Base-by-base conservation (phyloP, 2,329 filamentous ascomycete genomes). In the Cyanodermella asteris region DNA sequence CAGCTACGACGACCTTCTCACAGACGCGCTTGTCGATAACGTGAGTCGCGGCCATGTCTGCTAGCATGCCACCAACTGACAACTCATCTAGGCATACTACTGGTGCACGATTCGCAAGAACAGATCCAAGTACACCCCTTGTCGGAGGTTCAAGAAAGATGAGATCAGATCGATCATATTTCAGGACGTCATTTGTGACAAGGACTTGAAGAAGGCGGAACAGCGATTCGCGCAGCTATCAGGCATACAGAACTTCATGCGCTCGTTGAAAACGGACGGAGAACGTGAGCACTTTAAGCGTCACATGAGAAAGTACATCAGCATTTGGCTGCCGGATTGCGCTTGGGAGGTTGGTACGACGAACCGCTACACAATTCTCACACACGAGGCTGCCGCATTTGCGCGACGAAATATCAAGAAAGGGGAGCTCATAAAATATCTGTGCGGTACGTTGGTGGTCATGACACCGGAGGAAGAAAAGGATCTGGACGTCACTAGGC, bases 61-160 rank as follows among this genome's bases (percentile, higher is more conserved):
- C 18, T 7, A 6, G 15, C 18, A 7, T 9, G 8, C 6, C 5
- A 15, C 8, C 18, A 11, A 3, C 13, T 17, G 10, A 11, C n/a
- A 13, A 15, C n/a, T 24, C n/a, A 25, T 23, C 32, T 18, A 93
- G 84, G 73, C 80, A 7, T 93, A 77, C 50, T 97, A 87, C 56
- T 94, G 87, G 84, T 84, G 84, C 5, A 76, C 67, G 4, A 91
- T 93, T 30, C 82, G 84, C 35, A 97, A 97, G 51, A 91, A 94
- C 41, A 72, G 76, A 32, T 70, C 68, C 28, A 78, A 77, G 28
- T 94, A 91, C 47, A 75, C 77, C 39, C 64, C 80, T 1, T 80
- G 75, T 5, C 72, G 87, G 33, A 78, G 78, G 20, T 59, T 94
- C 25, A 67, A 64, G 27, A 63, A 70, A 34, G 64, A 72, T 24